Evolutionary conservation across 116 monocot species (phyloP).

Genomic region (Trichopus zeylanicus): DNA sequence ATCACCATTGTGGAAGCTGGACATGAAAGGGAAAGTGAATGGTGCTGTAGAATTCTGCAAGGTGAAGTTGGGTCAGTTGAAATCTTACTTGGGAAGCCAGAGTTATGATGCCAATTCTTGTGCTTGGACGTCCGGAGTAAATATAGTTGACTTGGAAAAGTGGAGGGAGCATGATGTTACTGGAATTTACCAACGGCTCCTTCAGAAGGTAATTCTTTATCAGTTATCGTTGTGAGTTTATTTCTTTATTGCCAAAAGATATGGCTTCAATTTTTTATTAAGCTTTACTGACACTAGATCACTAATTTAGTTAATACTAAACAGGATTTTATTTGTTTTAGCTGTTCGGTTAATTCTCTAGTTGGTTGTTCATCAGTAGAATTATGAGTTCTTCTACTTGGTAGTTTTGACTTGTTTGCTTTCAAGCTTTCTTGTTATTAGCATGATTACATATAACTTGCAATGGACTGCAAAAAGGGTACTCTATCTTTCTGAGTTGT

Average conservation of each 20-base stretch:
- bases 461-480: too few relatives aligned
- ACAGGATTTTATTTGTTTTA: too few relatives aligned
- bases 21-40: conserved; percentile 82
- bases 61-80: conserved; percentile 62
- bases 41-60: conserved; percentile 77
- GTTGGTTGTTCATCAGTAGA: too few relatives aligned
- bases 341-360: too few relatives aligned
- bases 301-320: too few relatives aligned
- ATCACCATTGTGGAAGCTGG: conserved; percentile 68
- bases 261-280: too few relatives aligned
- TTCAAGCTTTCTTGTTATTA: too few relatives aligned
- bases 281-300: too few relatives aligned
- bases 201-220: conserved; percentile 61
- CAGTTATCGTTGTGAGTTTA: background rate
- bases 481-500: too few relatives aligned
- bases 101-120: conserved; percentile 42
- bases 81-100: conserved; percentile 41
- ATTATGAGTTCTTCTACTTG: too few relatives aligned
- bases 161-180: conserved; percentile 76
- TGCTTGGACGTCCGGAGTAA: conserved; percentile 85
- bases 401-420: too few relatives aligned
- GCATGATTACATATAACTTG: too few relatives aligned
- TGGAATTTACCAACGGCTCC: conserved; percentile 29
- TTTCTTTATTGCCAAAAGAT: background rate
- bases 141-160: conserved; percentile 77